Evolutionary conservation across 2,329 filamentous ascomycete genomes (phyloP).

Genomic region (Harringtonia lauricola): DNA sequence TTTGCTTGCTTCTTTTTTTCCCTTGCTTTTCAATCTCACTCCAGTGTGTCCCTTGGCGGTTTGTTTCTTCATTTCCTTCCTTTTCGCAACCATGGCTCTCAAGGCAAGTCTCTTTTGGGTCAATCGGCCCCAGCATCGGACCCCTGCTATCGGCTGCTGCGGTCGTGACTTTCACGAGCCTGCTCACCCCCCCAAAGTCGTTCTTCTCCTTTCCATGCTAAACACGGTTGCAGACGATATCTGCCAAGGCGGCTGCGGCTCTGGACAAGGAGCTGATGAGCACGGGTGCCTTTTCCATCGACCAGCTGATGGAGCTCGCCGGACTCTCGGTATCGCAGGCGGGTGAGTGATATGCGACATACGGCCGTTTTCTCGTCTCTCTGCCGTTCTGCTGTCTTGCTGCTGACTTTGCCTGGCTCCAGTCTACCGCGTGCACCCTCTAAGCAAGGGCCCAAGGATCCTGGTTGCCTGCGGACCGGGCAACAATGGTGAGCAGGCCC

Average conservation of each 20-base stretch:
- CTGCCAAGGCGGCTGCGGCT: conserved; percentile 75
- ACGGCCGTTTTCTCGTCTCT: background rate
- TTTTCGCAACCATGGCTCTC: background rate
- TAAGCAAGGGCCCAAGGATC: conserved; percentile 56
- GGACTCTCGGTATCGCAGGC: conserved; percentile 89
- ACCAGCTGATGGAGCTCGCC: conserved; percentile 95
- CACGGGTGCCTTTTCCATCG: conserved; percentile 75
- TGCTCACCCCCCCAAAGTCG: too few relatives aligned
- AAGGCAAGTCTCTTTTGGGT: background rate
- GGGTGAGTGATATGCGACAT: conserved; percentile 34
- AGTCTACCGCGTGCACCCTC: conserved; percentile 81
- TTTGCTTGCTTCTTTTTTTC: background rate
- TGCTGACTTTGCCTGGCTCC: background rate
- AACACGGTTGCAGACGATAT: conserved; percentile 77
- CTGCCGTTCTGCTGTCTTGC: background rate
- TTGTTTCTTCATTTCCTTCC: background rate
- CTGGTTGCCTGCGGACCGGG: conserved; percentile 86
- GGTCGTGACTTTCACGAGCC: too few relatives aligned
- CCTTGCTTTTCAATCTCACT: background rate
- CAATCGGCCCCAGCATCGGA: too few relatives aligned
- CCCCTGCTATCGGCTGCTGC: too few relatives aligned
- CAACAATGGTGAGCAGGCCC: conserved; percentile 50
- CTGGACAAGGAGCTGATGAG: conserved; percentile 94
- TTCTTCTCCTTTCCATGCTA: too few relatives aligned
- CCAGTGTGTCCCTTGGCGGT: background rate